These are phyloP conservation scores for Iberis pinnata DNA, from an alignment of 345 rosid species.

Conservation along the genomic window DNA sequence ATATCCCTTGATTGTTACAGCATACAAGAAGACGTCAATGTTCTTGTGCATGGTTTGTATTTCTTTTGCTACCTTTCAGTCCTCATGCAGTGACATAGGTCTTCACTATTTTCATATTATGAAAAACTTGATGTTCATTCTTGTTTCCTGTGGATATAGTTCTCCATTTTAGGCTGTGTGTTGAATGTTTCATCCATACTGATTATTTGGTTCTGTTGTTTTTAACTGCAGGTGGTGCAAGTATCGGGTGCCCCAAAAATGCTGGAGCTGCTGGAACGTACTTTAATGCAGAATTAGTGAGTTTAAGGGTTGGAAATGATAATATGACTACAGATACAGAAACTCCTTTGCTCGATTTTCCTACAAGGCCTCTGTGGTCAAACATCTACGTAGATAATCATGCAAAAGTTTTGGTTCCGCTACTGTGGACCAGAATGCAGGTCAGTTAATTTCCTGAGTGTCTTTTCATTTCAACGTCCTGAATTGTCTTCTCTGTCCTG, in stretches of 20 bases:
- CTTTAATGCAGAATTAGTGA: conserved; percentile 71
- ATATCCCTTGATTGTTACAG: conserved; percentile 88
- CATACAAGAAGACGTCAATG: conserved; percentile 83
- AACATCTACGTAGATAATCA: conserved; percentile 85
- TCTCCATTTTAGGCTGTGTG: conserved; percentile 10
- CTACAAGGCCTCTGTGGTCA: conserved; percentile 76
- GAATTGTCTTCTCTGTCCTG: conserved; percentile 1
- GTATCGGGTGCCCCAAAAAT: conserved; percentile 75
- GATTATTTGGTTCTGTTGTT: background rate
- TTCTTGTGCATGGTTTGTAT: conserved; percentile 83
- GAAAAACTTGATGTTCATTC: conserved; percentile 5
- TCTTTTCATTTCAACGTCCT: background rate
- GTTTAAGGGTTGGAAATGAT: conserved; percentile 86
- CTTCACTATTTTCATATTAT: background rate
- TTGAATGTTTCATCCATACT: background rate
- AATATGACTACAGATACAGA: conserved; percentile 80
- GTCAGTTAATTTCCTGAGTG: conserved; percentile 33
- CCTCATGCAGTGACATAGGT: conserved; percentile 19
- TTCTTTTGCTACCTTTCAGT: conserved; percentile 28
- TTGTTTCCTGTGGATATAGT: conserved; percentile 1
- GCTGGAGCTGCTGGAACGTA: conserved; percentile 98
- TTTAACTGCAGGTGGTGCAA: conserved; percentile 62
- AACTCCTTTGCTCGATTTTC: conserved; percentile 89
- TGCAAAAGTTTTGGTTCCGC: conserved; percentile 90
- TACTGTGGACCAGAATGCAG: conserved; percentile 98